Base-by-base conservation (phyloP, 768 basidiomycete species). In the Podaxis pistillaris region DNA sequence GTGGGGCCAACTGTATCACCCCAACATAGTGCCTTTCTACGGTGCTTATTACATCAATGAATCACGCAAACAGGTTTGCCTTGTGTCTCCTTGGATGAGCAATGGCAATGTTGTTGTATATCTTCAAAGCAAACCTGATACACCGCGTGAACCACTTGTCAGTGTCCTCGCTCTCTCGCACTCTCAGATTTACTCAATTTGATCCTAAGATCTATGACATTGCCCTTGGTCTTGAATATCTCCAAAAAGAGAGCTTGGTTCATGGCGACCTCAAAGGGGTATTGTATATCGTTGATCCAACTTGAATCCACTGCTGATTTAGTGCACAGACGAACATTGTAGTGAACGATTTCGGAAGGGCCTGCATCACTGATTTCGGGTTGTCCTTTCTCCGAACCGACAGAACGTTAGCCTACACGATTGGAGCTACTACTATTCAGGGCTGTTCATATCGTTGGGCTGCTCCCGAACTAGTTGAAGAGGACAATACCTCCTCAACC, bases 191-290 rank as follows among this genome's bases (percentile, higher is more conserved):
- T 11, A 41, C 36, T 17, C 26, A 15, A 19, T n/a, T 56, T 8
- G 9, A 15, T 40, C 15, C 38, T 30, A n/a, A 67, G 66, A 37
- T 19, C 19, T 19, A 19, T 19, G 19, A 19, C 19, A 19, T 19
- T 19, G 19, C 19, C 19, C 19, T 19, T 63, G 66, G 66, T 3
- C 26, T 65, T 12, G 33, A 24, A 22, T 67, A 63, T 57, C 52
- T 67, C 12, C 66, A 67, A 36, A 30, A 56, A 8, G 30, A 63
- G n/a, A 56, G 63, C 26, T 13, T 64, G 46, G 38, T 66, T 30
- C 63, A 67, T 50, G 63, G 68, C 13, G 66, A 67, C 40, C 44
- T 67, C 22, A 64, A 65, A 63, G 66, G 66, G 44, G 66, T 67
- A 62, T 44, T 22, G 12, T 33, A 22, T n/a, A 11, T 19, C 22